phyloP scores from a whole-genome alignment of 306 rosid genomes.

The Quercus aquifolioides region DNA sequence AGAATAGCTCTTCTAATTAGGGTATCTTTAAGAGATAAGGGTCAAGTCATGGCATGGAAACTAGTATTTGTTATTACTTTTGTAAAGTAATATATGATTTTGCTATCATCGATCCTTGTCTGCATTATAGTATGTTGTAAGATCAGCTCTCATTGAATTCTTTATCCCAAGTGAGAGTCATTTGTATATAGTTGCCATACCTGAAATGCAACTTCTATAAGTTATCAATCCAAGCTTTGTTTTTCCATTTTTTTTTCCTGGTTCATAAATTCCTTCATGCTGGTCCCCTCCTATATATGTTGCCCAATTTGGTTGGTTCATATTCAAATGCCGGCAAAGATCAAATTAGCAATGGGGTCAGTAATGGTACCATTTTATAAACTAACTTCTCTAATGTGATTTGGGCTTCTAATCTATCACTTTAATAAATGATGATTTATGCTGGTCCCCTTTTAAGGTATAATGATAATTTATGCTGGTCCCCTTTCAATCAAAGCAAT shows the following conservation, averaged over 20 bases:
- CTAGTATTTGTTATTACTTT: no score
- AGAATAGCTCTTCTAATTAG: not conserved
- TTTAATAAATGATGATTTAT: no score
- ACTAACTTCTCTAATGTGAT: slow-evolving; percentile 1
- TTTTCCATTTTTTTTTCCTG: not conserved
- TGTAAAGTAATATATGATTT: no score
- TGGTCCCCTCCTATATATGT: slow-evolving; percentile 17
- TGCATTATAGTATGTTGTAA: no score
- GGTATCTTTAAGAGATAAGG: not conserved
- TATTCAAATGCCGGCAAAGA: slow-evolving; percentile 42
- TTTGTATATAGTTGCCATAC: not conserved
- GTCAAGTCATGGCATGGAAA: not conserved
- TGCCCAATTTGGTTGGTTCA: slow-evolving; percentile 43
- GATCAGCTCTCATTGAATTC: no score
- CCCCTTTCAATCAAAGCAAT: no score
- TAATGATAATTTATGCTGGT: no score
- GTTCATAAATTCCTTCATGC: not conserved
- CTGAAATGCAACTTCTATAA: not conserved
- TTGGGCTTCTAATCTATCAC: not conserved
- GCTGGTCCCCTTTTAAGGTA: no score
- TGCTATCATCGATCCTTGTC: no score
- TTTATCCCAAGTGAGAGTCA: not conserved
- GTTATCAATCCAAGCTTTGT: not conserved
- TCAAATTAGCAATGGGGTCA: not conserved
- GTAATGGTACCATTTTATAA: not conserved